Percentiles rank a stretch among this genome's conserved stretches.
Evolutionary conservation across 192 early-diverging fungal species (phyloP).

Genomic region (Dispira parvispora): DNA sequence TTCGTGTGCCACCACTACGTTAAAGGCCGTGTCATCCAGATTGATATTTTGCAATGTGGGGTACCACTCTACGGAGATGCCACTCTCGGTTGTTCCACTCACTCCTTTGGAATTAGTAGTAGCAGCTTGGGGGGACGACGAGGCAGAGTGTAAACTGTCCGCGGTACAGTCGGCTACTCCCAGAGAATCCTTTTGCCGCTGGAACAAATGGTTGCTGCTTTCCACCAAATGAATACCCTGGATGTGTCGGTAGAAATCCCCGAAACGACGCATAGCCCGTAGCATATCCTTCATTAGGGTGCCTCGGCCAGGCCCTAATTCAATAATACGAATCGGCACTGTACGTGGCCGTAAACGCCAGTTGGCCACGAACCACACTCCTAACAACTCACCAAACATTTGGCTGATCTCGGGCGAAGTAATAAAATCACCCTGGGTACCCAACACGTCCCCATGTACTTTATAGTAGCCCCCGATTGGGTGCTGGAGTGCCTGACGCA

Average conservation of each 20-base stretch:
- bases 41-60: neutral
- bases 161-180: too few relatives aligned
- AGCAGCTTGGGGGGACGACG: too few relatives aligned
- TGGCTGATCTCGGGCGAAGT: conserved; percentile 96
- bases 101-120: too few relatives aligned
- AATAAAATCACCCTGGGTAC: conserved; percentile 77
- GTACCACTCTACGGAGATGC: neutral
- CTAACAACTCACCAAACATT: conserved; percentile 93
- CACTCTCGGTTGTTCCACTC: too few relatives aligned
- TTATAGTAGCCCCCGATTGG: conserved; percentile 90
- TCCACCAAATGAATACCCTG: conserved; percentile 66
- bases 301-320: conserved; percentile 86
- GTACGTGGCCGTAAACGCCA: conserved; percentile 51
- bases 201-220: conserved; percentile 55
- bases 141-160: too few relatives aligned
- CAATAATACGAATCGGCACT: conserved; percentile 36
- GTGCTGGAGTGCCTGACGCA: conserved; percentile 72
- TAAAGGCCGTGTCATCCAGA: neutral
- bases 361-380: conserved; percentile 73
- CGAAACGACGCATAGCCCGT: conserved; percentile 53
- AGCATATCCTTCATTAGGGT: conserved; percentile 89
- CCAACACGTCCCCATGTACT: conserved; percentile 72
- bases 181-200: neutral
- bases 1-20: conserved; percentile 79
- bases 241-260: conserved; percentile 41